phyloP scores from a whole-genome alignment of 257 asterid species.

The Eucommia ulmoides region DNA sequence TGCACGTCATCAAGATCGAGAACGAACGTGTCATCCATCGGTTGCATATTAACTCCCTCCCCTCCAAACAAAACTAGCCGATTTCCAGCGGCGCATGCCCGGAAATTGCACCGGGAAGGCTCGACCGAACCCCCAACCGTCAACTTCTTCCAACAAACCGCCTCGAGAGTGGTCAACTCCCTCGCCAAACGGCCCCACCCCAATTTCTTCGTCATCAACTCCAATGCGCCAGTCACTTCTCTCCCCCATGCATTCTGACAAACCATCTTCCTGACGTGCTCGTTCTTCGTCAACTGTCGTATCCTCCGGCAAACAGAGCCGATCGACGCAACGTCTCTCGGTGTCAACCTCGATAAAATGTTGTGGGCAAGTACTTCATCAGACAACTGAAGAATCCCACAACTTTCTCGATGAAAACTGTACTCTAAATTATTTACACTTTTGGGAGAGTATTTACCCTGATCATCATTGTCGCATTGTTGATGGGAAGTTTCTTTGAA shows the following conservation, averaged over 20 bases:
- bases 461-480: slow-evolving; percentile 21
- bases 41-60: slow-evolving; percentile 90
- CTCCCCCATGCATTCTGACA: slow-evolving; percentile 94
- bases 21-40: slow-evolving; percentile 89
- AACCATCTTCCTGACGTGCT: slow-evolving; percentile 72
- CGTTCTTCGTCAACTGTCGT: slow-evolving; percentile 62
- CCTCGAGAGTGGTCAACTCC: slow-evolving; percentile 85
- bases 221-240: slow-evolving; percentile 73
- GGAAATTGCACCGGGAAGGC: slow-evolving; percentile 84
- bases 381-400: slow-evolving; percentile 64
- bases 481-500: slow-evolving; percentile 48
- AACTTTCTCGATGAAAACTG: slow-evolving; percentile 27
- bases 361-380: slow-evolving; percentile 88
- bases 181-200: slow-evolving; percentile 91
- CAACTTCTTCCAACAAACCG: slow-evolving; percentile 68
- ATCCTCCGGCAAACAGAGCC: slow-evolving; percentile 85
- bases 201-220: slow-evolving; percentile 59
- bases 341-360: slow-evolving; percentile 63
- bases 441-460: slow-evolving; percentile 23
- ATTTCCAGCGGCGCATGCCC: slow-evolving; percentile 88
- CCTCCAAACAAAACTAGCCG: slow-evolving; percentile 82
- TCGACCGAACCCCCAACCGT: slow-evolving; percentile 79
- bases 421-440: slow-evolving; percentile 23
- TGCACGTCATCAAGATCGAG: slow-evolving; percentile 61
- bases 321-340: slow-evolving; percentile 82